Evolutionary conservation across 192 early-diverging fungal species (phyloP).

Genomic region (Backusella tuberculispora): DNA sequence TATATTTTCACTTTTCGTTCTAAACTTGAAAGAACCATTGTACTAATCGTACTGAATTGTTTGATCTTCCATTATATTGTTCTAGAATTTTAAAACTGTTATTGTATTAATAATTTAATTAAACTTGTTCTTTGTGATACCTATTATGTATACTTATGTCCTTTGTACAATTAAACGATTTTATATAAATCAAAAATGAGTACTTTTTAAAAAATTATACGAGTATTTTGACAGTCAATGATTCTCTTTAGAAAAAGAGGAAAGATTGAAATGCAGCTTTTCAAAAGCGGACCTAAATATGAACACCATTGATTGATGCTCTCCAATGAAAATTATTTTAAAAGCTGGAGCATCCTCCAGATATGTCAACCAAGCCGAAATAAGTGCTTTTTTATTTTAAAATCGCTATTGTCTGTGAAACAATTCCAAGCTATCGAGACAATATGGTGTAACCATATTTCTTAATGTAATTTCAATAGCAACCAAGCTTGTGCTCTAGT

Average conservation of each 20-base stretch:
- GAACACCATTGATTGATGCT: neutral
- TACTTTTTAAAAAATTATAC: no score
- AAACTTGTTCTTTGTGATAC: no score
- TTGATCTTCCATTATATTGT: no score
- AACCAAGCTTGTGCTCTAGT: neutral
- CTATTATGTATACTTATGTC: no score
- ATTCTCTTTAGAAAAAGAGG: neutral
- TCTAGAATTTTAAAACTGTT: no score
- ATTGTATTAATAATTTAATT: no score
- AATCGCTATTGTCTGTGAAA: neutral
- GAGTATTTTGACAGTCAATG: no score
- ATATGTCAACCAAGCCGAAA: neutral
- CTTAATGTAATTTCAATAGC: neutral
- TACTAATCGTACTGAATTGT: no score
- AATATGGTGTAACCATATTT: neutral
- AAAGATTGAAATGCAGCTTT: neutral
- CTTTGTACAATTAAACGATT: no score
- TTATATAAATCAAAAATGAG: no score
- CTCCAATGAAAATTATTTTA: neutral
- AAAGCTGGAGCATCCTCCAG: neutral
- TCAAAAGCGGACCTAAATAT: neutral
- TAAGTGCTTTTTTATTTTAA: neutral
- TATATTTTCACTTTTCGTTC: no score
- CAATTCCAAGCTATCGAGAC: neutral
- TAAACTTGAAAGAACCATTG: no score